Base-by-base conservation (phyloP, 129 eudicot genomes). In the Gnaphalium uliginosum region DNA sequence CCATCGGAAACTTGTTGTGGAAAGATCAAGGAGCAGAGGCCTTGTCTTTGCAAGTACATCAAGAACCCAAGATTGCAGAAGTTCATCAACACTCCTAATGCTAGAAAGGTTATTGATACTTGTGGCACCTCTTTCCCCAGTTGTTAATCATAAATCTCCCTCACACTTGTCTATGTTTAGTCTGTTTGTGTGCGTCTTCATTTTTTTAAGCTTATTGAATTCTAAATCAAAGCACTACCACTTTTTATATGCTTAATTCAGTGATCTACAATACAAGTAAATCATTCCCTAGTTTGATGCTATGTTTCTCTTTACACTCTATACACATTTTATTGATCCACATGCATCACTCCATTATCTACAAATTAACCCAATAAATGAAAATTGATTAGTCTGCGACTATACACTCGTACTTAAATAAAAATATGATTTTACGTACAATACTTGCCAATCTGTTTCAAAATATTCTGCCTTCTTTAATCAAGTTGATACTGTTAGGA, bases 41-140 rank as follows among this genome's bases (percentile, higher is more conserved):
- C 82, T 41, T 86, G 90, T 69, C 73, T 80, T 60, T 86, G 90
- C 81, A 57, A 61, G 32, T 86, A 83, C 79, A 66, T 77, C 76
- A 83, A 77, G 69, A 75, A 83, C 78, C 86, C 82, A 5, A 61
- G 21, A 18, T 41, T 81, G 75, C 76, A 68, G 69, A 74, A 67
- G 77, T 77, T 73, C 48, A 56, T 81, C 74, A 76, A 62, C 82
- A 53, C 82, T 67, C 82, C 86, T 14, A 70, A 71, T 62, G 81
- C 83, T 30, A 69, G 58, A 67, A 83, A 81, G 68, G 82, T 86
- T 78, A 79, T 77, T 30, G 21, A 26, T 43, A 56, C 77, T 67
- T 83, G 90, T 66, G 83, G 85, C 50, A 82, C 80, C 43, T 71
- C 87, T 72, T 62, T 77, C 71, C 87, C 88, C 48, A 76, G 29